Conservation (phyloP, 1,284 basidiomycete species). For the Malassezia sp. region DNA sequence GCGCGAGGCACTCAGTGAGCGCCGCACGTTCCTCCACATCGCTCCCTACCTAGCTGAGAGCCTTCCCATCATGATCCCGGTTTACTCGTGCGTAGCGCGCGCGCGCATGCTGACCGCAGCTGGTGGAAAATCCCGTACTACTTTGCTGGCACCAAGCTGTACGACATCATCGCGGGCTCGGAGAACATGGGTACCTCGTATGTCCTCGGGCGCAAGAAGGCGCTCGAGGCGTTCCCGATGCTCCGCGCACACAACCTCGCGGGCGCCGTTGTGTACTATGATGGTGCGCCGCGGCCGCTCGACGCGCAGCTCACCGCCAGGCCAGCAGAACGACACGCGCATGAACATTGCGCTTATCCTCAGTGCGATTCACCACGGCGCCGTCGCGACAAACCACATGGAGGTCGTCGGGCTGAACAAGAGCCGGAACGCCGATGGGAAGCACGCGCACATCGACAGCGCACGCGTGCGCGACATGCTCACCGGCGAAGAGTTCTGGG, state of each 20-base stretch:
- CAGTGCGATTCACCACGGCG: slow-evolving; percentile 87
- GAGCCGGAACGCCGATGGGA: slow-evolving; percentile 48
- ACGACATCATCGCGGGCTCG: slow-evolving; percentile 84
- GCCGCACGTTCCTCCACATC: slow-evolving; percentile 83
- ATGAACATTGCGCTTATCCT: slow-evolving; percentile 84
- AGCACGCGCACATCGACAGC: slow-evolving; percentile 57
- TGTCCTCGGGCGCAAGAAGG: slow-evolving; percentile 75
- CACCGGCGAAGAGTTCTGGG: slow-evolving; percentile 69
- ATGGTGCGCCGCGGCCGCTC: too few species aligned
- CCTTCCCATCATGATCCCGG: slow-evolving; percentile 86
- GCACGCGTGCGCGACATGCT: slow-evolving; percentile 70
- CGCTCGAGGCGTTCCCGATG: slow-evolving; percentile 90
- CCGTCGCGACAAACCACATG: slow-evolving; percentile 77
- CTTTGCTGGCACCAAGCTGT: slow-evolving; percentile 88
- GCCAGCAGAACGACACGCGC: slow-evolving; percentile 93
- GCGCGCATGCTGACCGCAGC: too few species aligned
- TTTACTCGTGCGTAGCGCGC: too few species aligned
- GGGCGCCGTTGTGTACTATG: slow-evolving; percentile 91
- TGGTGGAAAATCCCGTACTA: slow-evolving; percentile 98
- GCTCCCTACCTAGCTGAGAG: slow-evolving; percentile 85
- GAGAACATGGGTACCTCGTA: slow-evolving; percentile 96
- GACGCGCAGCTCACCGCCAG: too few species aligned
- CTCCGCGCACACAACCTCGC: slow-evolving; percentile 83
- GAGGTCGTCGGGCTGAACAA: slow-evolving; percentile 74
- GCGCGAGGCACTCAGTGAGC: slow-evolving; percentile 80